A percentile compares a stretch with the other conserved stretches of the same genome.
phyloP scores from a whole-genome alignment of 148 eudicot species.

The Mesembryanthemum crystallinum region DNA sequence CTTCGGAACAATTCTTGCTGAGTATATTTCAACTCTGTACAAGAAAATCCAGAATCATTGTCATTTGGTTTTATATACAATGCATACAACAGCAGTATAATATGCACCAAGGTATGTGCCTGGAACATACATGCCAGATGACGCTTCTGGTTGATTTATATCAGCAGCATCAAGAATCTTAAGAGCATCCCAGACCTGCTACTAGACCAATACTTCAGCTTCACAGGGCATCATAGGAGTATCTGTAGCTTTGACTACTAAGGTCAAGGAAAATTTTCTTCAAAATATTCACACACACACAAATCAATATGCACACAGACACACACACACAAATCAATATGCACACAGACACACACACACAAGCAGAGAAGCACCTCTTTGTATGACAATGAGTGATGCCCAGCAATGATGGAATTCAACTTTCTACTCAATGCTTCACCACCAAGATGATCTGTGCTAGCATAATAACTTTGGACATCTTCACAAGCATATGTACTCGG shows the following conservation, averaged over 20 bases:
- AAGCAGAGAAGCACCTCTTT: constrained; percentile 34
- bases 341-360: background rate
- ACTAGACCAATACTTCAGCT: constrained; percentile 19
- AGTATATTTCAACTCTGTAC: constrained; percentile 54
- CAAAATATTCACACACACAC: too few species aligned
- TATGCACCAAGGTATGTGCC: background rate
- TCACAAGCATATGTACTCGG: constrained; percentile 37
- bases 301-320: too few species aligned
- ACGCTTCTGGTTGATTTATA: constrained; percentile 39
- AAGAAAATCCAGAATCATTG: constrained; percentile 11
- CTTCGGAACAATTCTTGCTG: constrained; percentile 46
- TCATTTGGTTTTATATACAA: background rate
- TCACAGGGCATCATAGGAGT: background rate
- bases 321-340: too few species aligned
- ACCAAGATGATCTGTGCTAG: constrained; percentile 29
- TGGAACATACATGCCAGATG: constrained; percentile 39
- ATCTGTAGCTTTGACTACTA: background rate
- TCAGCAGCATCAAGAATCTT: constrained; percentile 61
- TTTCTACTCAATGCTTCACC: constrained; percentile 43
- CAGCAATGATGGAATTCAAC: constrained; percentile 41
- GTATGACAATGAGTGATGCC: constrained; percentile 48
- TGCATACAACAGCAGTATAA: background rate
- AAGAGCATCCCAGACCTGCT: constrained; percentile 62
- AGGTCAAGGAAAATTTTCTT: too few species aligned
- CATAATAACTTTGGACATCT: constrained; percentile 39